Base-by-base conservation (phyloP, 2,329 filamentous ascomycete genomes). In the Dendryphion nanum region DNA sequence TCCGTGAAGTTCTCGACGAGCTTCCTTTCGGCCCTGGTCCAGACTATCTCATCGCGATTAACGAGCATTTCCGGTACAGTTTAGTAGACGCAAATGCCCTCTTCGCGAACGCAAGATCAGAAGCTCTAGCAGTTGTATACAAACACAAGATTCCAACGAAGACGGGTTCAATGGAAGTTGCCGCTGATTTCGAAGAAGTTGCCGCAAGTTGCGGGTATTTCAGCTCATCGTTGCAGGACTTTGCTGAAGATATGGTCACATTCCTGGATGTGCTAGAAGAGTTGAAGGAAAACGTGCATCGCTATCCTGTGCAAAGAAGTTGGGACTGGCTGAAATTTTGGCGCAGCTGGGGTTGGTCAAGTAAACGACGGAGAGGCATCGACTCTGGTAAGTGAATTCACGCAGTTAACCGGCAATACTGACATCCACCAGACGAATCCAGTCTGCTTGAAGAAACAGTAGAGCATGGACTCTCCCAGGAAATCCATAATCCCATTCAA, bases 121-220 rank as follows among this genome's bases (percentile, higher is more conserved):
- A 85, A 33, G 89, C 93, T 0, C 71, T 98, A 5, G 76, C 82
- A 40, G 77, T 85, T 40, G 75, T 98, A 1, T 97, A 98, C 64
- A 82, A 79, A 46, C 86, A 79, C 35, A 89, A 89, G 43, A 83
- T 89, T 51, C 74, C 89, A 26, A 80, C 79, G 8, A 80, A 80
- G 41, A 73, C 81, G 3, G 77, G 81, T 29, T 83, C 85, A 0
- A 76, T 88, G 36, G 85, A 85, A 45, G 77, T 91, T 6, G 85
- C 94, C 58, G 93, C 91, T 2, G 93, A 97, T 63, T 89, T 95
- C 40, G 93, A 98, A 63, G 93, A 98, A 65, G 90, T 97, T 8
- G 90, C 91, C 28, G 91, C 93, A n/a, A 94, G 90, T 40, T 98
- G 93, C 57, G 91, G 93, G 0, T 90, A 97, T 66, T 98, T 97